These are phyloP conservation scores for Trichoderma virens DNA, from an alignment of 495 filamentous ascomycete species.

Conservation along the genomic window DNA sequence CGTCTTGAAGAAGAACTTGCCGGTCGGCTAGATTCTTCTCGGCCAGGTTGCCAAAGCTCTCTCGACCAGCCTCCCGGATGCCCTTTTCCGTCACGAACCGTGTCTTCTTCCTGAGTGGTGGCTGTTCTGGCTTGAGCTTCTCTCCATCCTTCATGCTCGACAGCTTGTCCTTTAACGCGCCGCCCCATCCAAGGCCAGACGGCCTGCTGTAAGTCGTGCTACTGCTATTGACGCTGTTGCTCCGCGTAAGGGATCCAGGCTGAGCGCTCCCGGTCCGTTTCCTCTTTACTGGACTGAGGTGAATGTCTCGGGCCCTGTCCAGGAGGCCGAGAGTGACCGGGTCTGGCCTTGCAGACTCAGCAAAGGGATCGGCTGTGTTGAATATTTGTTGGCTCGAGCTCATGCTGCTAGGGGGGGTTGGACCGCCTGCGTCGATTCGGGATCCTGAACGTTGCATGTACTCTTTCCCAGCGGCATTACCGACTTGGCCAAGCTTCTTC, in stretches of 20 bases:
- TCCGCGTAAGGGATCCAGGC: constrained; percentile 23
- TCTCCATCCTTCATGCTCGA: constrained; percentile 49
- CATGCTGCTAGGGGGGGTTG: constrained; percentile 14
- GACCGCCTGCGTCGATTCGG: constrained; percentile 1
- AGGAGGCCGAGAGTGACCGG: constrained; percentile 45
- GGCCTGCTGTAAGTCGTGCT: background rate
- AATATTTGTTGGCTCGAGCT: constrained; percentile 13
- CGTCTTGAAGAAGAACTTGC: constrained; percentile 34
- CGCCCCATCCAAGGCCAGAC: constrained; percentile 40
- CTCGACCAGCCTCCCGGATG: constrained; percentile 66
- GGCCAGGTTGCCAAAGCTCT: constrained; percentile 54
- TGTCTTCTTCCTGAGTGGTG: constrained; percentile 65
- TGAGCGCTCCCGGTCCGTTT: constrained; percentile 44
- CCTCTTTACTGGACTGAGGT: constrained; percentile 66
- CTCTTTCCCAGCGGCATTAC: constrained; percentile 63
- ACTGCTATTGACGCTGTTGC: constrained; percentile 6
- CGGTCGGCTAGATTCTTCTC: constrained; percentile 18
- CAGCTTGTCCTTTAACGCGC: constrained; percentile 36
- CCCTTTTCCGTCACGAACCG: constrained; percentile 72
- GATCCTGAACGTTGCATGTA: constrained; percentile 50
- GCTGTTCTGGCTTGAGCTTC: constrained; percentile 22
- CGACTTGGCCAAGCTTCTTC: constrained; percentile 52
- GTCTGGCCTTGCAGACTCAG: background rate
- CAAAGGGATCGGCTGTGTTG: constrained; percentile 9
- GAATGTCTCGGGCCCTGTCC: constrained; percentile 45